phyloP scores from a whole-genome alignment of 1,139 yeast species.

The Yamadazyma atlantica region DNA sequence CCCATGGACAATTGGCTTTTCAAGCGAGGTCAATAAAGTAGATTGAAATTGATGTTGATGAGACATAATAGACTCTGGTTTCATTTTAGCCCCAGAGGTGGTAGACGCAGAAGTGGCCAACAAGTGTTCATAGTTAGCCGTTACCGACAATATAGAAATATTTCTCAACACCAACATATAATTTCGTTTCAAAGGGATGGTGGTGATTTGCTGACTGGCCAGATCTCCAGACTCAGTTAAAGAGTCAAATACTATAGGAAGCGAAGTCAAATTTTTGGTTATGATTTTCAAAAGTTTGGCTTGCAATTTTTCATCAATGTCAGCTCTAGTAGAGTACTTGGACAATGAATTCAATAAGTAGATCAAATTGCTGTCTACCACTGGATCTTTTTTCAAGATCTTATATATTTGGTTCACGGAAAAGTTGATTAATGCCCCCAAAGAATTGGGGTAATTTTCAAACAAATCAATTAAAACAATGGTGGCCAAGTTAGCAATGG shows the following conservation, averaged over 20 bases:
- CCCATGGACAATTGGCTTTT: conserved; percentile 30
- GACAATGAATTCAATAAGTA: conserved; percentile 35
- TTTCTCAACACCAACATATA: conserved; percentile 35
- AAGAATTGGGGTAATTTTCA: conserved; percentile 38
- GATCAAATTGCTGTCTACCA: conserved; percentile 27
- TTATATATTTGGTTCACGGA: conserved; percentile 39
- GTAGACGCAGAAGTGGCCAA: conserved; percentile 38
- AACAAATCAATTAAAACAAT: conserved; percentile 39
- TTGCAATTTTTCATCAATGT: conserved; percentile 43
- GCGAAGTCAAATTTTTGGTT: conserved; percentile 25
- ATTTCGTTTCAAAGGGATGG: conserved; percentile 31
- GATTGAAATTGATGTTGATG: conserved; percentile 42
- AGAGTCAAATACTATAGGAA: conserved; percentile 18
- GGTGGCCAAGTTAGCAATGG: conserved; percentile 26
- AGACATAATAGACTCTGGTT: conserved; percentile 44
- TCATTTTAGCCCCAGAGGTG: conserved; percentile 39
- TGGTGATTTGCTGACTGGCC: conserved; percentile 13
- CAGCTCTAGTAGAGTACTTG: conserved; percentile 38
- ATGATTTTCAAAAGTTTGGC: conserved; percentile 36
- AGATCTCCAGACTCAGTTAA: conserved; percentile 12
- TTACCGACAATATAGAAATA: conserved; percentile 30
- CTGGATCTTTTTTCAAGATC: conserved; percentile 37
- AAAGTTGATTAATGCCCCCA: conserved; percentile 38
- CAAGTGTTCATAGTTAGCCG: conserved; percentile 40
- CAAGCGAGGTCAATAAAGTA: conserved; percentile 29